Base-by-base conservation (phyloP, 2,329 filamentous ascomycete species). In the Claviceps humidiphila region DNA sequence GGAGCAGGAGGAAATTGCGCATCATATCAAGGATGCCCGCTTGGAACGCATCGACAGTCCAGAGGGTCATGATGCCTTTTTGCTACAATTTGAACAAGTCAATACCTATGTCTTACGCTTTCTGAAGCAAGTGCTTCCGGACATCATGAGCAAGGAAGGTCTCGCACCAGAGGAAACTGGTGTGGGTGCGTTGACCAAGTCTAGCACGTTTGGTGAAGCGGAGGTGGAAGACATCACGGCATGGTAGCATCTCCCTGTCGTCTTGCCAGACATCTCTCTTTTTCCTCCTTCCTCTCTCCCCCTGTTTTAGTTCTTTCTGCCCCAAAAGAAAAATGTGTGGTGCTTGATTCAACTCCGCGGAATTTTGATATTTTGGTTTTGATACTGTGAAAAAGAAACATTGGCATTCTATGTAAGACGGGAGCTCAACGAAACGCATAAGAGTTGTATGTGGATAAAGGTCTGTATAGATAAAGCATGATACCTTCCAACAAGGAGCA, bases 191-290 rank as follows among this genome's bases (percentile, higher is more conserved):
- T 68, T 90, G 56, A 88, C 80, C 17, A 95, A 95, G 73, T 89
- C 80, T 52, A 95, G 89, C 68, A 93, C 87, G 0, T 95, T 96
- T 72, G 90, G 91, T 16, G 90, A 97, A 70, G 90, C 89, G 1
- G 93, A 97, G 69, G 89, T 96, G 20, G 91, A 91, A 55, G 93
- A 97, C 64, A 95, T 96, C 60, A 95, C 89, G 38, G 89, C 89
- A 22, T 96, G 90, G 90, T 96, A 78, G 68, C n/a, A 17, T 3
- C 13, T n/a, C 26, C 13, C 38, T 50, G 7, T 37, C 7, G 26
- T 26, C 3, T 13, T 22, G 16, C 13, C 13, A 16, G 20, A 2
- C 40, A 7, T 24, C 13, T 2, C 1, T 39, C 40, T 16, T 8
- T 17, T 3, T 37, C 9, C 9, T 38, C 16, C 5, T 17, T 45